Base-by-base conservation (phyloP, 768 basidiomycete genomes). In the Hydnomerulius pinastri region DNA sequence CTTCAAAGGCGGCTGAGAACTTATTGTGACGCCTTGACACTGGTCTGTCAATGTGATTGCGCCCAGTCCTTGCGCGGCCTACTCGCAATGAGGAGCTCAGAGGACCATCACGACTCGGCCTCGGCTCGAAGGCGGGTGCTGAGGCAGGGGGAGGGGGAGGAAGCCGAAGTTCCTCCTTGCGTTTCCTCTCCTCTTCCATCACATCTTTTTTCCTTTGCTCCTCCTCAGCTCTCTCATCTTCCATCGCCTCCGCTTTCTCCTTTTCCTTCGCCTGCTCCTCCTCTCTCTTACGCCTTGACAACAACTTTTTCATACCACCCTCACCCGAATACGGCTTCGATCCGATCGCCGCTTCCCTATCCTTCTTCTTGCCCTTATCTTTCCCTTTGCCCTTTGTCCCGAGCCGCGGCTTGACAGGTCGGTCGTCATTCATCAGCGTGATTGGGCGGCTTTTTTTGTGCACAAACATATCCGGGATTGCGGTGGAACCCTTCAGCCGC, bases 271-370 rank as follows among this genome's bases (percentile, higher is more conserved):
- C 78, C 50, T 79, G 77, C 45, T 80, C 75, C 35, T 73, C 80
- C 61, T 87, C 86, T 54, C 73, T 69, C 60, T 78, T 79, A 42
- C 83, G 73, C 56, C 80, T 77, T 18, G 85, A 83, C 32, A 90
- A 66, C 65, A 88, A 70, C 61, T 85, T 90, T 73, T 86, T 89
- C 77, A 89, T 83, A 1, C 87, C 86, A 45, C 88, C 86, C 54
- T 82, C 80, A 6, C 88, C 89, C 1, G 87, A 83, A 58, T 91
- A 91, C 4, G 89, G 89, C 59, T 90, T 90, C 17, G 80, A 80
- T 32, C 77, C 77, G 54, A 82, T 83, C 12, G 73, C 67, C 15
- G 72, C 63, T 20, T 51, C 65, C 29, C 65, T 66, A 33, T 69
- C 60, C 36, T 66, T 73, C 29, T 60, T 67, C 58, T 75, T 77